Base-by-base conservation (phyloP, 2,329 filamentous ascomycete genomes). In the Neofusicoccum ribis region DNA sequence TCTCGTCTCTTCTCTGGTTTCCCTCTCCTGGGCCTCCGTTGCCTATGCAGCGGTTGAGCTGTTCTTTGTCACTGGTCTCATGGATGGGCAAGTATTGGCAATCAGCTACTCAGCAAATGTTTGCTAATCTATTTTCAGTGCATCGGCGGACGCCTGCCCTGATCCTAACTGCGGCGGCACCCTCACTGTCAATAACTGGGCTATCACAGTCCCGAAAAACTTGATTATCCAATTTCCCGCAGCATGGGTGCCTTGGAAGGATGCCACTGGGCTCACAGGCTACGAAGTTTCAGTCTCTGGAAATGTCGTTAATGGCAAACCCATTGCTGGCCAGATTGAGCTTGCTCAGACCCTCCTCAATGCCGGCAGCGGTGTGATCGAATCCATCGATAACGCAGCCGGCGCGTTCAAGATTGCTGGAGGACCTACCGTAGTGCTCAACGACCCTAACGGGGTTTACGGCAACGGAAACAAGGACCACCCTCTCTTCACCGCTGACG, bases 211-310 rank as follows among this genome's bases (percentile, higher is more conserved):
- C 2, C 83, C 83, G 3, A 77, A 83, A 70, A 85, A 85, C 66
- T 67, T 84, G 27, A 77, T 83, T 8, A 80, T 83, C 3, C 78
- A 83, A 58, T 84, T 84, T 46, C 82, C 82, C 0, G 79, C 78
- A 3, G 77, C 79, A 12, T 82, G 77, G 68, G 76, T 83, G 31
- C 80, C 81, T 0, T 84, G 77, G 49, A 68, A 66, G 4, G 66
- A 75, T 11, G 72, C 69, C 27, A 70, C 68, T 11, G 65, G 66
- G 31, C n/a, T 44, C 34, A 46, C 3, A 17, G 23, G 23, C 5
- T 44, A 59, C 23, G 54, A 59, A 65, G 70, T 70, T n/a, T 66
- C 73, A 60, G 73, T 81, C 4, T 69, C 70, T 5, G 80, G 80
- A 12, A 82, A 82, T 61, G 68, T 78, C 4, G 72, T 81, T 54